Conservation (phyloP, 768 basidiomycete species). For the Agrocybe praecox region DNA sequence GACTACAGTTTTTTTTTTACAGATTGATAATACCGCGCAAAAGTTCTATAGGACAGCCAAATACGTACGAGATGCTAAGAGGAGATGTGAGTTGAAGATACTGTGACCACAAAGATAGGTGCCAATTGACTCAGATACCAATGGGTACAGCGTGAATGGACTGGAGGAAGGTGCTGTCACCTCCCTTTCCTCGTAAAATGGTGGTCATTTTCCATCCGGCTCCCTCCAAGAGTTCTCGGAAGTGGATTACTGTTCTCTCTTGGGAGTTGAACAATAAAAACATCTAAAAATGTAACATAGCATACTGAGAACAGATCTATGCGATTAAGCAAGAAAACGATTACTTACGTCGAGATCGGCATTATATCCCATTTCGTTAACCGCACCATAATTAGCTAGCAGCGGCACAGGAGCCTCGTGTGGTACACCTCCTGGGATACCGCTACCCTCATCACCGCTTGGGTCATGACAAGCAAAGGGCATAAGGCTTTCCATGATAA, state of each 20-base stretch:
- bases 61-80: too few relatives aligned
- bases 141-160: neutral
- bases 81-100: too few relatives aligned
- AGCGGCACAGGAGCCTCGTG: conserved; percentile 34
- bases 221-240: conserved; percentile 24
- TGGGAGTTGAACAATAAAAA: conserved; percentile 38
- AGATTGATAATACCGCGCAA: too few relatives aligned
- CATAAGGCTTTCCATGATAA: conserved; percentile 44
- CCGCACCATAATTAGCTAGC: conserved; percentile 39
- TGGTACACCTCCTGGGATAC: conserved; percentile 23
- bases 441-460: conserved; percentile 12
- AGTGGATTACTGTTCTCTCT: conserved; percentile 38
- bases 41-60: too few relatives aligned
- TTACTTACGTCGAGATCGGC: conserved; percentile 38
- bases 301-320: neutral
- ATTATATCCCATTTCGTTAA: conserved; percentile 35
- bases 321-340: neutral
- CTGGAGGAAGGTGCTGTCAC: neutral
- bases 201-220: conserved; percentile 30
- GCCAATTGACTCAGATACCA: neutral
- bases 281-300: conserved; percentile 30
- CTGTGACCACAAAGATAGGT: too few relatives aligned
- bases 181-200: neutral
- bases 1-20: too few relatives aligned
- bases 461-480: conserved; percentile 36